Conservation (phyloP, 805 yeast genomes). For the Debaryomyces maramus region DNA sequence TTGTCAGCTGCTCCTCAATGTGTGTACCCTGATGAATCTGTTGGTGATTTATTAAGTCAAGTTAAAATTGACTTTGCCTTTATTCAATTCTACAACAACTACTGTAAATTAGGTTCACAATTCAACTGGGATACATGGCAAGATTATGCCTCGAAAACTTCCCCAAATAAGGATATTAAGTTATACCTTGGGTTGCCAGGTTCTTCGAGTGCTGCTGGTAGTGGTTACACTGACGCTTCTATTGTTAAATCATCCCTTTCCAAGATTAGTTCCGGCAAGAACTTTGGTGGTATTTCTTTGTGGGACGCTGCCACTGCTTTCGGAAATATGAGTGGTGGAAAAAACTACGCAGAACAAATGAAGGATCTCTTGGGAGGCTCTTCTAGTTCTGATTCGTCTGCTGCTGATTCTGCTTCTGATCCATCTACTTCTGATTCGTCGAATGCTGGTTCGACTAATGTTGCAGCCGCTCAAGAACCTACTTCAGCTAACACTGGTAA, state of each 20-base stretch:
- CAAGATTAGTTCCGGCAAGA: slow-evolving; percentile 14
- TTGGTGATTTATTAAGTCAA: slow-evolving; percentile 26
- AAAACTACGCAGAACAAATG: slow-evolving; percentile 33
- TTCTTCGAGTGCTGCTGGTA: slow-evolving; percentile 28
- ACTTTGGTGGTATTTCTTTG: slow-evolving; percentile 70
- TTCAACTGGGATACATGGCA: slow-evolving; percentile 41
- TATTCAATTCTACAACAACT: slow-evolving; percentile 42
- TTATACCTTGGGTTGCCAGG: slow-evolving; percentile 40
- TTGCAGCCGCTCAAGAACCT: slow-evolving; percentile 2
- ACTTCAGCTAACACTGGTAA: slow-evolving; percentile 4
- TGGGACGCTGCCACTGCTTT: slow-evolving; percentile 78
- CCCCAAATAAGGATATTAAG: slow-evolving; percentile 33
- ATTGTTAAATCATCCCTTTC: slow-evolving; percentile 19
- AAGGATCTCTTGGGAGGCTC: slow-evolving; percentile 38
- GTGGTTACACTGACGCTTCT: slow-evolving; percentile 29
- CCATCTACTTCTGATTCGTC: slow-evolving; percentile 1
- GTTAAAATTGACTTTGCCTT: slow-evolving; percentile 35
- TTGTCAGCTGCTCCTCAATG: slow-evolving; percentile 43
- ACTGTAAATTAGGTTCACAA: slow-evolving; percentile 25
- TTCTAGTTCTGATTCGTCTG: background rate
- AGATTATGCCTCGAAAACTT: slow-evolving; percentile 24
- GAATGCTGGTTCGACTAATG: background rate
- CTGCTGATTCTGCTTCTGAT: background rate
- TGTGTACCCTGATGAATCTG: slow-evolving; percentile 39
- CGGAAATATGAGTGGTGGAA: slow-evolving; percentile 22